A percentile compares a stretch with the other conserved stretches of the same genome.
Conservation (phyloP, 2,329 filamentous ascomycete species). For the Phialophora chinensis region DNA sequence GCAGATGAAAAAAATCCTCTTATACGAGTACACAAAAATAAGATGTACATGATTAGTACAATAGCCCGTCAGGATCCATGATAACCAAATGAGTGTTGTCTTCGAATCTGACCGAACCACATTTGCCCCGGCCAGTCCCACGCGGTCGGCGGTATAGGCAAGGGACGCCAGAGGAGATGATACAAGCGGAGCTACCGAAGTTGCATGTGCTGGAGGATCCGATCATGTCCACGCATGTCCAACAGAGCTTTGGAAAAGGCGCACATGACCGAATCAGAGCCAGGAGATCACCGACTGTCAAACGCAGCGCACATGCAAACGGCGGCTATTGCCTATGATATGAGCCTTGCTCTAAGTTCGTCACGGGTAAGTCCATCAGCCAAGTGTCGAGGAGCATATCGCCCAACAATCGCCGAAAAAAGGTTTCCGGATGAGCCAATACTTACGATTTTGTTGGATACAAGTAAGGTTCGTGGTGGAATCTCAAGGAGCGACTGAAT, state of each 20-base stretch:
- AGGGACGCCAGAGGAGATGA: background rate
- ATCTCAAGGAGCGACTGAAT: conserved; percentile 12
- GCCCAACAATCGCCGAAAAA: conserved; percentile 12
- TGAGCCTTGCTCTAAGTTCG: background rate
- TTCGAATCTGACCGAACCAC: background rate
- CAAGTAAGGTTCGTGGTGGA: background rate
- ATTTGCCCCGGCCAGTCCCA: background rate
- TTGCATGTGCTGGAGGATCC: conserved; percentile 22
- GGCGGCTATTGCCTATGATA: conserved; percentile 7
- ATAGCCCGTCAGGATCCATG: background rate
- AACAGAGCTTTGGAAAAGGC: conserved; percentile 3
- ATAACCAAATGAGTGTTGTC: background rate
- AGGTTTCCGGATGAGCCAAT: background rate
- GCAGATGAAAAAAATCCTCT: background rate
- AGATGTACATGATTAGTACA: background rate
- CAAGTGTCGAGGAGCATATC: background rate
- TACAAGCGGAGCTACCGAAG: conserved; percentile 13
- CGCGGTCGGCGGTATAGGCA: background rate
- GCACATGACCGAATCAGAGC: conserved; percentile 17
- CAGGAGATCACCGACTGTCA: conserved; percentile 2
- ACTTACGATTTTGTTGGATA: background rate
- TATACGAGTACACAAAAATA: background rate
- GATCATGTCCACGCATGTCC: background rate
- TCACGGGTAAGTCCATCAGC: background rate
- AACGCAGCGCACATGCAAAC: conserved; percentile 22